Conservation (phyloP, 1,284 basidiomycete genomes). For the Tilletia horrida region DNA sequence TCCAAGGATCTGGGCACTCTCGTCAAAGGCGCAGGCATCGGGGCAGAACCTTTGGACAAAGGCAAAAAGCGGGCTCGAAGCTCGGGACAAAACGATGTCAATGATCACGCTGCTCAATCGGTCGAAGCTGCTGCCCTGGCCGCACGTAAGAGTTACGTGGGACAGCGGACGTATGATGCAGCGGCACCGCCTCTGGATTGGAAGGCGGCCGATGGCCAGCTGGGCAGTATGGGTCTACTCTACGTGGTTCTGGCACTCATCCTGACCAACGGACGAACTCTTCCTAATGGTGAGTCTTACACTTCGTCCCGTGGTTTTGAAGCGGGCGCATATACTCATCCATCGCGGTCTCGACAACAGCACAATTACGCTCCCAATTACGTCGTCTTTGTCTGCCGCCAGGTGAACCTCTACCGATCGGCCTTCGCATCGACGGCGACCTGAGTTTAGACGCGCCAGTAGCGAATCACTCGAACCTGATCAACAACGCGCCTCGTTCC, state of each 20-base stretch:
- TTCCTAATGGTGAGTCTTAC: constrained; percentile 45
- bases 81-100: background rate
- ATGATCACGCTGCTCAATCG: background rate
- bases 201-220: constrained; percentile 35
- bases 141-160: background rate
- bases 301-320: background rate
- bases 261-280: constrained; percentile 49
- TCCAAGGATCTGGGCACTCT: constrained; percentile 20
- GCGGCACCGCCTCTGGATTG: constrained; percentile 29
- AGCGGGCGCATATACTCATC: background rate
- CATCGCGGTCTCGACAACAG: constrained; percentile 18
- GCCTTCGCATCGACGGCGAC: background rate
- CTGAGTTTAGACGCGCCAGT: background rate
- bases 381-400: constrained; percentile 21
- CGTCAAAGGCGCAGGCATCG: constrained; percentile 15
- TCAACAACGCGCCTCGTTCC: constrained; percentile 1
- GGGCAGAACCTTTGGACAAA: constrained; percentile 14
- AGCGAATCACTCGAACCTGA: constrained; percentile 2
- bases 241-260: constrained; percentile 52
- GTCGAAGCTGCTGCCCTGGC: background rate
- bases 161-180: background rate
- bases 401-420: constrained; percentile 1
- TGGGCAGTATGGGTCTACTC: constrained; percentile 46
- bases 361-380: constrained; percentile 25
- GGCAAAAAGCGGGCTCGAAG: constrained; percentile 4